Evolutionary conservation across 164 flowering plant species (phyloP), one percentile per base, ranked within the genome.

Genomic region (Malania oleifera): DNA sequence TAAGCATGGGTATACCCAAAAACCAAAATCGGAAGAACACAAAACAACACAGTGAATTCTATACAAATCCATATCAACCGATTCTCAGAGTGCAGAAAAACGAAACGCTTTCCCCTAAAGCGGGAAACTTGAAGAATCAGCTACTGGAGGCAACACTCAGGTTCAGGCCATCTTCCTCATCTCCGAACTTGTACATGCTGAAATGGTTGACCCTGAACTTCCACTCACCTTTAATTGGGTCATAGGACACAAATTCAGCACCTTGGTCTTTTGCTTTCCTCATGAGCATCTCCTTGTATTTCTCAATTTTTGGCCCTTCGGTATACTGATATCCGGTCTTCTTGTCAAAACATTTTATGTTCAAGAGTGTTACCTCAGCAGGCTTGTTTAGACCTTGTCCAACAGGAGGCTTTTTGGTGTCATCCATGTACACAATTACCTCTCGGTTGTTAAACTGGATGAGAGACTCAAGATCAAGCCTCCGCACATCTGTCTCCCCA

Each of bases 381-480:
- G 95, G 82, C 64, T 93, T 93, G 65, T 93, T 93, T 3, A 93
- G 87, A 43, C 97, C 99, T 69, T 90, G 95, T 48, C 99, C 99
- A 17, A 87, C 84, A 0, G 96, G 91, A 13, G 99, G 97, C 64
- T 90, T 93, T 79, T 90, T 88, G 66, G 70, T 77, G 35, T 90
- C 97, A 47, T 93, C 99, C 84, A 83, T 75, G 67, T 90, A 93
- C 0, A 93, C 98, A 39, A 86, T 83, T 52, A 93, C 98, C 65
- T 93, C 98, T 7, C 92, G 71, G 45, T 82, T 79, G 71, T 89
- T 87, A 54, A 93, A 90, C 70, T 88, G 95, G 38, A 93, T 65
- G 28, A 87, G 73, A 24, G 92, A 72, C 73, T 87, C 95, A 7
- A 91, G 80, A 62, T 93, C 98, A 39, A 93, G 95, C 29, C 87